Evolutionary conservation across 176 grass and related monocot species (phyloP), one percentile per base, ranked within the genome.

Genomic region (Oryza australiensis): DNA sequence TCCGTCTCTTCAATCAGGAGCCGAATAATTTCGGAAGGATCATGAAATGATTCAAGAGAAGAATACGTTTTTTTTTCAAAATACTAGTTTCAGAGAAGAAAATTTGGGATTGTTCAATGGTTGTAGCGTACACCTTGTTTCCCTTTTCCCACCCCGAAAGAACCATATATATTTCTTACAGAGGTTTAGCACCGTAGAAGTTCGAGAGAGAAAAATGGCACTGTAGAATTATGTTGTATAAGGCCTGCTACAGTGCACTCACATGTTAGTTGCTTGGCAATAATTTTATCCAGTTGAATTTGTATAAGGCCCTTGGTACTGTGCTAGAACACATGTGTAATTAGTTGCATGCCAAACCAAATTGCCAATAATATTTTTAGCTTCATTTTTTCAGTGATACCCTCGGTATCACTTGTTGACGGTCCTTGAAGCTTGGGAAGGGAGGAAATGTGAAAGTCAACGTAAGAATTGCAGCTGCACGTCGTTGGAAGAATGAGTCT

Each of bases 371-470:
- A 4, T 55, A 55, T 55, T 7, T 60, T 12, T 60, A 59, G 15
- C 15, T 1, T 57, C 18, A 53, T 18, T 23, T 12, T 65, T 75
- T 65, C 1, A 33, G 4, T 24, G 43, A 2, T 46, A 26, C 27
- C 16, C 4, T 45, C n/a, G n/a, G n/a, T n/a, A n/a, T n/a, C n/a
- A n/a, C 53, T 2, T 74, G 57, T 53, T 59, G 27, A 24, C 24
- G 35, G 12, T 60, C 48, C 23, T 60, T 77, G 82, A 84, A 85
- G 22, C 27, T 72, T 79, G 75, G n/a, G 15, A 26, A 12, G 34
- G 37, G 22, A 27, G 75, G 3, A 72, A 72, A 28, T 3, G 2
- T 5, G 30, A 10, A 18, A 60, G 29, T 37, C 13, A 69, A 42
- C 20, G 70, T 46, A 74, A 42, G 55, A 10, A 60, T 60, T 24